phyloP scores from a whole-genome alignment of 257 asterid genomes.

The Capsicum chinense region DNA sequence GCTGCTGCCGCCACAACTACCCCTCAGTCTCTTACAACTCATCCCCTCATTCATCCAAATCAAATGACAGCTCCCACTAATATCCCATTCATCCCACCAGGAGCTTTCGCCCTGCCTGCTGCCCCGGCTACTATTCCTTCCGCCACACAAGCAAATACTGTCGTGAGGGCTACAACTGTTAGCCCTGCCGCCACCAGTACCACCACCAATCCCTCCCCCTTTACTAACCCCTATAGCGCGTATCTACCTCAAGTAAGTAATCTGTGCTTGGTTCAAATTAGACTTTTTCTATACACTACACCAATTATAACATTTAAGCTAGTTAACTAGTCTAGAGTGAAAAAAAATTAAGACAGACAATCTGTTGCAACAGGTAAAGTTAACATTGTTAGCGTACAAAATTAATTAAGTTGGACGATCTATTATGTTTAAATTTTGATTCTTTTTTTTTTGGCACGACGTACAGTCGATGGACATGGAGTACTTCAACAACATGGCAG shows the following conservation, averaged over 20 bases:
- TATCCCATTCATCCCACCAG: conserved; percentile 46
- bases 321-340: background rate
- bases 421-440: background rate
- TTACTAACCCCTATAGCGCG: conserved; percentile 46
- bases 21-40: conserved; percentile 32
- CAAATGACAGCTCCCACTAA: conserved; percentile 30
- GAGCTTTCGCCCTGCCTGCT: conserved; percentile 45
- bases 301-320: background rate
- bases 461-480: conserved; percentile 73
- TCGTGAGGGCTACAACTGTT: background rate
- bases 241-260: conserved; percentile 63
- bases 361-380: background rate
- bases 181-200: background rate
- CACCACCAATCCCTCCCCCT: conserved; percentile 32
- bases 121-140: conserved; percentile 26
- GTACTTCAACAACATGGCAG: conserved; percentile 65
- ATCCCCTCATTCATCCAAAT: conserved; percentile 32
- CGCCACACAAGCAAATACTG: conserved; percentile 35
- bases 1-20: conserved; percentile 36
- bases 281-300: background rate
- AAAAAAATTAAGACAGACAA: background rate
- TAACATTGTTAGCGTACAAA: background rate
- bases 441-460: background rate
- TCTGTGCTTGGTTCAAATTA: background rate
- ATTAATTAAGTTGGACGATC: background rate